These are phyloP conservation scores for Sclerotinia spermophila DNA, from an alignment of 2,329 filamentous ascomycete species.

Conservation along the genomic window DNA sequence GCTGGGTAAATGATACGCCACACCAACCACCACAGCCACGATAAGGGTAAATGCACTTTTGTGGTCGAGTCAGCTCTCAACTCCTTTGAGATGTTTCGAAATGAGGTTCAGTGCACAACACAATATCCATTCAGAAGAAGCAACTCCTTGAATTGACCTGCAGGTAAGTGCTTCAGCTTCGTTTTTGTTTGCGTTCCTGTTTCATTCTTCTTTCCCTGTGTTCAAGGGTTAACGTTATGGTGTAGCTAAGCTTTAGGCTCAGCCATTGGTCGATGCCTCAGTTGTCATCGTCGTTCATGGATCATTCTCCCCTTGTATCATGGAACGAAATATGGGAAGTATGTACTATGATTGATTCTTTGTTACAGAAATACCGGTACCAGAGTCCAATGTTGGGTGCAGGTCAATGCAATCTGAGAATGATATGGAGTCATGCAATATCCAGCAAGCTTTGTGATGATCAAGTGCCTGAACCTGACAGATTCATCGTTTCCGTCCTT, in stretches of 20 bases:
- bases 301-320: not conserved
- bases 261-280: not conserved
- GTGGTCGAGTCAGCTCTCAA: not conserved
- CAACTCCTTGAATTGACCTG: not conserved
- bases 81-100: not conserved
- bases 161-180: not conserved
- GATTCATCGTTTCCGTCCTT: not conserved
- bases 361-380: no score
- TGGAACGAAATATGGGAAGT: not conserved
- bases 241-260: not conserved
- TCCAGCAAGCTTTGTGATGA: not conserved
- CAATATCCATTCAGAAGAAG: not conserved
- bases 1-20: not conserved
- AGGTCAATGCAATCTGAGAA: not conserved
- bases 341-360: not conserved
- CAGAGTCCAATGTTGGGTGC: not conserved
- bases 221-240: not conserved
- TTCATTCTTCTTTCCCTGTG: not conserved
- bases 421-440: not conserved
- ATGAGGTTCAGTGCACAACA: slow-evolving; percentile 4
- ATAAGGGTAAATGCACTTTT: not conserved
- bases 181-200: not conserved
- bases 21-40: not conserved
- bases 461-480: not conserved
- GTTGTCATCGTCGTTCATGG: not conserved